These are phyloP conservation scores for Clarkia xantiana DNA, from an alignment of 345 rosid genomes.

Conservation along the genomic window DNA sequence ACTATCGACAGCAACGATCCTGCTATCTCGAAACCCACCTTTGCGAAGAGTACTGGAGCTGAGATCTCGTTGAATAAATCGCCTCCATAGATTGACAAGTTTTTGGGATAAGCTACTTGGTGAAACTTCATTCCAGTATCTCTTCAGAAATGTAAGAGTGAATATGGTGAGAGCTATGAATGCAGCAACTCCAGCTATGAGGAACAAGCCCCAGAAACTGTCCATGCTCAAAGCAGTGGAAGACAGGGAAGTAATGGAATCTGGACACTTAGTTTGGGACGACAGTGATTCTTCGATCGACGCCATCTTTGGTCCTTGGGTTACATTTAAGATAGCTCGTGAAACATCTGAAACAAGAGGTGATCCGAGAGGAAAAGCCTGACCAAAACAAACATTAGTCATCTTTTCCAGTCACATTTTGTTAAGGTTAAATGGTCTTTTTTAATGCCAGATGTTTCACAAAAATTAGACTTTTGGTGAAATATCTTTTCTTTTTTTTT, in stretches of 20 bases:
- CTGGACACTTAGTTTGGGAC: not conserved
- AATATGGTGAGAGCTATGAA: slow-evolving; percentile 1
- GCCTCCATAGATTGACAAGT: slow-evolving; percentile 1
- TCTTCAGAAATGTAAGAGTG: not conserved
- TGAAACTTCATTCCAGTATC: not conserved
- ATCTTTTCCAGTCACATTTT: no score
- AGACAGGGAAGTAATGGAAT: not conserved
- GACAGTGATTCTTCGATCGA: slow-evolving; percentile 1
- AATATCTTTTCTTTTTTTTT: no score
- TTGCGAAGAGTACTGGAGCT: not conserved
- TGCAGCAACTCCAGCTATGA: slow-evolving; percentile 7
- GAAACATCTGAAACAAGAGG: slow-evolving; percentile 7
- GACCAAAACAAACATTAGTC: not conserved
- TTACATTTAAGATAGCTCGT: slow-evolving; percentile 7
- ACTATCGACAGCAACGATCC: no score
- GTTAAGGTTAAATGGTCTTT: no score
- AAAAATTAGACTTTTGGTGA: no score
- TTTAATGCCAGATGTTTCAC: no score
- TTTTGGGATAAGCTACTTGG: not conserved
- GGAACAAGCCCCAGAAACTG: slow-evolving; percentile 9
- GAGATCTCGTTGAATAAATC: slow-evolving; percentile 1
- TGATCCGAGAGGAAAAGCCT: slow-evolving; percentile 5
- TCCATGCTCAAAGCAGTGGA: slow-evolving; percentile 3
- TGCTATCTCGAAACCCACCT: no score
- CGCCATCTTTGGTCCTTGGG: slow-evolving; percentile 6